phyloP scores from a whole-genome alignment of 78 protist species.

The Isochrysis galbana region DNA sequence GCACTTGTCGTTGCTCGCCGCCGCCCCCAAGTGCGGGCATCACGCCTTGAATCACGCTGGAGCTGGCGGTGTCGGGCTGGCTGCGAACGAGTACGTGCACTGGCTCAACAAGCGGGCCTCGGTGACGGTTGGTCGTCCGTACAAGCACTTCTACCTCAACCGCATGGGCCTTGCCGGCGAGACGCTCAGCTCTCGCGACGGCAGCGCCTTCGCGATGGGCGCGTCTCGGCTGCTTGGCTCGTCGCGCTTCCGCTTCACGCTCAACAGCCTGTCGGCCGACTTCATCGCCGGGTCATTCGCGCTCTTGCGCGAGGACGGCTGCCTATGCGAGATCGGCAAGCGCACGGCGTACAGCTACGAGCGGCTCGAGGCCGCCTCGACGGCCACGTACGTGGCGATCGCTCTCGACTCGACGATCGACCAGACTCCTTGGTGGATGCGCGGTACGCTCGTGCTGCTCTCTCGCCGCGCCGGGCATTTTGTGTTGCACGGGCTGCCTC shows the following conservation, averaged over 20 bases:
- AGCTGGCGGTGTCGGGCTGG: slow-evolving; percentile 42
- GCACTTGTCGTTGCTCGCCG: neutral
- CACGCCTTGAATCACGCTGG: neutral
- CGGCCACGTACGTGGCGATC: neutral
- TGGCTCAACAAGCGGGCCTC: neutral
- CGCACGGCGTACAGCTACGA: neutral
- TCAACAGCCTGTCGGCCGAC: slow-evolving; percentile 38
- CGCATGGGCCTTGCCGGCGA: neutral
- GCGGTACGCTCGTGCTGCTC: neutral
- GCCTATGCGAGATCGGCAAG: slow-evolving; percentile 35
- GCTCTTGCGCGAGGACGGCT: neutral
- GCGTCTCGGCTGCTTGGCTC: too few relatives aligned
- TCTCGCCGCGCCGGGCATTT: neutral
- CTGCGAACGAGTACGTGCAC: neutral
- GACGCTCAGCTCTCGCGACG: neutral
- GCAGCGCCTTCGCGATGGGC: neutral
- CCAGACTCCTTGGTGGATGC: neutral
- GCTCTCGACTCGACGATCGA: neutral
- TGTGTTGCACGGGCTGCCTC: neutral
- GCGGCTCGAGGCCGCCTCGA: neutral
- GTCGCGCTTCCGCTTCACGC: neutral
- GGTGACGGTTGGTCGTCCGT: slow-evolving; percentile 14
- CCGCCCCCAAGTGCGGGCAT: neutral
- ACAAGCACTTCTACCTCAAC: neutral
- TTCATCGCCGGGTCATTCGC: neutral